phyloP scores from a whole-genome alignment of 2,329 filamentous ascomycete species.

The Pseudogymnoascus sp. region DNA sequence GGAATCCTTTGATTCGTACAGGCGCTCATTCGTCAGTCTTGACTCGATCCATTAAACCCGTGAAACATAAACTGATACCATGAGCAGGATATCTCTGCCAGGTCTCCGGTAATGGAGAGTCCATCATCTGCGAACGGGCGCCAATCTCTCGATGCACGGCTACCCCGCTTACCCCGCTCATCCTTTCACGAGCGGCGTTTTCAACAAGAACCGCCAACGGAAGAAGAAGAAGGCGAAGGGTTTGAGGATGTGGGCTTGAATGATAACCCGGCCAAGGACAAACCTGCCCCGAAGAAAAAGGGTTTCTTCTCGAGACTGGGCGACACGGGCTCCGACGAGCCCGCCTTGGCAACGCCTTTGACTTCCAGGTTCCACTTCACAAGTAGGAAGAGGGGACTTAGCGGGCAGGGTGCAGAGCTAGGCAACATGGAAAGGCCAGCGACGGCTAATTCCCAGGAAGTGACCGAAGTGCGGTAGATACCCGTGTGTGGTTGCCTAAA shows the following conservation, averaged over 20 bases:
- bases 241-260: conserved; percentile 88
- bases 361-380: conserved; percentile 57
- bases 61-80: conserved; percentile 11
- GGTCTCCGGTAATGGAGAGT: conserved; percentile 60
- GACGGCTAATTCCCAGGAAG: conserved; percentile 13
- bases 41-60: conserved; percentile 10
- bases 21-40: conserved; percentile 77
- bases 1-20: conserved; percentile 95
- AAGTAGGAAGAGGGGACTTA: conserved; percentile 54
- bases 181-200: conserved; percentile 50
- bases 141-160: conserved; percentile 68
- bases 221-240: conserved; percentile 70
- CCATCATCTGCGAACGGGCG: conserved; percentile 52
- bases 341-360: conserved; percentile 31
- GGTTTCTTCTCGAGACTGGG: conserved; percentile 76
- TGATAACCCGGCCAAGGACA: conserved; percentile 59
- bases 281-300: conserved; percentile 52
- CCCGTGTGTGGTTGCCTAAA: background rate
- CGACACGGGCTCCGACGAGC: conserved; percentile 40
- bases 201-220: conserved; percentile 53
- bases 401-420: conserved; percentile 63
- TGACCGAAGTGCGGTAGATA: conserved; percentile 1
- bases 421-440: conserved; percentile 44
- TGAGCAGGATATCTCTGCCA: conserved; percentile 76
- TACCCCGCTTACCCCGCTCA: conserved; percentile 54